Conservation (phyloP, 2,329 filamentous ascomycete species). For the Pseudocercospora macadamiae region DNA sequence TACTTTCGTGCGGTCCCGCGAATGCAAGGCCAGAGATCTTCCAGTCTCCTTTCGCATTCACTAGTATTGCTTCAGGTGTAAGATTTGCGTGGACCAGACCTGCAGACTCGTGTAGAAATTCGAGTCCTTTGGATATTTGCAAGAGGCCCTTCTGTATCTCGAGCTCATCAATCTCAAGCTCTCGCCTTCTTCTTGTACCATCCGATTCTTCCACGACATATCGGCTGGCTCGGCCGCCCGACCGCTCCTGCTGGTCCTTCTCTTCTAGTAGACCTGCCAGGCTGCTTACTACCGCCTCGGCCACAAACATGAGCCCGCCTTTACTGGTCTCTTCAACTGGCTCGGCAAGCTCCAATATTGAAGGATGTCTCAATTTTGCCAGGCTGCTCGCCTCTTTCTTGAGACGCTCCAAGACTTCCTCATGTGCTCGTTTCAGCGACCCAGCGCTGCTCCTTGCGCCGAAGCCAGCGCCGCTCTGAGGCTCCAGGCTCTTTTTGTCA, state of each 20-base stretch:
- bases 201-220: slow-evolving; percentile 81
- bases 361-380: slow-evolving; percentile 86
- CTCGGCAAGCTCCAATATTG: slow-evolving; percentile 87
- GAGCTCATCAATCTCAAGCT: slow-evolving; percentile 92
- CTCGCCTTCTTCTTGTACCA: slow-evolving; percentile 69
- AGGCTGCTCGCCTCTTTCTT: slow-evolving; percentile 91
- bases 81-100: slow-evolving; percentile 92
- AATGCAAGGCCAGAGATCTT: slow-evolving; percentile 96
- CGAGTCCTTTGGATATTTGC: slow-evolving; percentile 89
- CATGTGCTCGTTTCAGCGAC: slow-evolving; percentile 76
- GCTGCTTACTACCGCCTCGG: slow-evolving; percentile 88
- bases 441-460: slow-evolving; percentile 63
- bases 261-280: slow-evolving; percentile 79
- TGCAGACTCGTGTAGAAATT: slow-evolving; percentile 94
- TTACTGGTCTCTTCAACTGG: slow-evolving; percentile 92
- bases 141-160: slow-evolving; percentile 96
- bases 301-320: slow-evolving; percentile 93
- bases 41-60: slow-evolving; percentile 98
- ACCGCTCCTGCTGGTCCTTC: slow-evolving; percentile 82
- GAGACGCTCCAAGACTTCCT: slow-evolving; percentile 87
- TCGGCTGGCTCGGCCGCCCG: slow-evolving; percentile 68
- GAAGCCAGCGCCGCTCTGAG: slow-evolving; percentile 59
- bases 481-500: slow-evolving; percentile 82
- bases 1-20: slow-evolving; percentile 76
- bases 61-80: slow-evolving; percentile 87